These are phyloP conservation scores for Butyriboletus loyo DNA, from an alignment of 768 basidiomycete genomes.

Conservation along the genomic window DNA sequence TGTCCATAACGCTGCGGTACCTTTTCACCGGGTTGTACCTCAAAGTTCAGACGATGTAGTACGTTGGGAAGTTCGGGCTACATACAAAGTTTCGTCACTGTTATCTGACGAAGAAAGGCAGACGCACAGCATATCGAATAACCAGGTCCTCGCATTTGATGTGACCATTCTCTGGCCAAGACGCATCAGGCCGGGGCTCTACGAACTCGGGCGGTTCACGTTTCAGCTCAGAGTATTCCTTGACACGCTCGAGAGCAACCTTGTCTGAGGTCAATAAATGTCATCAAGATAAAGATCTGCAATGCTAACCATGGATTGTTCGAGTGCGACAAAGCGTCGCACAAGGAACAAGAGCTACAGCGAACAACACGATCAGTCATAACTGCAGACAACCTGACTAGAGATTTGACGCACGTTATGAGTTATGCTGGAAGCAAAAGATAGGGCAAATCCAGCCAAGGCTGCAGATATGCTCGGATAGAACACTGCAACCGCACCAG, in stretches of 20 bases:
- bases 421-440: constrained; percentile 78
- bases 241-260: constrained; percentile 86
- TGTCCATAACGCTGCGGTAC: constrained; percentile 30
- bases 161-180: constrained; percentile 74
- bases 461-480: constrained; percentile 75
- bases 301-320: constrained; percentile 82
- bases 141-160: constrained; percentile 72
- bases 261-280: constrained; percentile 24
- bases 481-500: constrained; percentile 62
- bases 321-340: constrained; percentile 79
- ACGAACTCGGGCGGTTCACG: constrained; percentile 81
- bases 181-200: constrained; percentile 75
- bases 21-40: constrained; percentile 73
- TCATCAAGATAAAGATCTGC: neutral
- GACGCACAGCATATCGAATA: constrained; percentile 71
- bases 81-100: neutral
- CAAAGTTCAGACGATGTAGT: constrained; percentile 74
- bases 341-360: constrained; percentile 62
- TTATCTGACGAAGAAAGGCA: constrained; percentile 1
- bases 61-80: constrained; percentile 87
- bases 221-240: constrained; percentile 81
- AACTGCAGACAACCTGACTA: neutral
- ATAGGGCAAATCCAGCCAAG: constrained; percentile 80
- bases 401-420: constrained; percentile 45
- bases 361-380: constrained; percentile 16